A percentile compares a stretch with the other conserved stretches of the same genome.
These are phyloP conservation scores for Ailanthus altissimus DNA, from an alignment of 345 rosid species.

Conservation along the genomic window DNA sequence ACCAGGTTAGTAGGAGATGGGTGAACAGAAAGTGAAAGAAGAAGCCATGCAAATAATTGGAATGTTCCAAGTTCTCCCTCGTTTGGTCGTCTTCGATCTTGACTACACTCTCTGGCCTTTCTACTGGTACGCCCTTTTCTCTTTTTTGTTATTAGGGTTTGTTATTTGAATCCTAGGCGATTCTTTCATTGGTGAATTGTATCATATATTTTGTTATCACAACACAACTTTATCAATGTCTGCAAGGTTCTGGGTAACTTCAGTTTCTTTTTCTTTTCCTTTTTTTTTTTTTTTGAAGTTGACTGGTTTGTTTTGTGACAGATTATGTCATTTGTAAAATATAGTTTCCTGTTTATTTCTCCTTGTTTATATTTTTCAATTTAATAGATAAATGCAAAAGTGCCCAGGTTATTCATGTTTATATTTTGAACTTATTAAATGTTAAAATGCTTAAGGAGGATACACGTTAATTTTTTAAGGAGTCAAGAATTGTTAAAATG, in stretches of 20 bases:
- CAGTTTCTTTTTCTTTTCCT: not conserved
- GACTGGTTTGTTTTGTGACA: no score
- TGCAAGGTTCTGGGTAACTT: not conserved
- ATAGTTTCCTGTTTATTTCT: no score
- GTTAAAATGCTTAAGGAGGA: not conserved
- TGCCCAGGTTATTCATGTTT: not conserved
- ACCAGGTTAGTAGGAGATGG: slow-evolving; percentile 43
- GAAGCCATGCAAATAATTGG: slow-evolving; percentile 60
- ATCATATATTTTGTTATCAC: not conserved
- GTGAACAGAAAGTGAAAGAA: slow-evolving; percentile 58
- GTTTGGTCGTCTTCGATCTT: slow-evolving; percentile 73
- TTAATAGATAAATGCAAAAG: not conserved
- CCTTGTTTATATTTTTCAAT: not conserved
- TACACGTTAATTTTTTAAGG: not conserved
- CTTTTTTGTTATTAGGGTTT: not conserved
- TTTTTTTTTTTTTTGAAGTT: no score
- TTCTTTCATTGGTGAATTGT: not conserved
- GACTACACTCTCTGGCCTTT: slow-evolving; percentile 92
- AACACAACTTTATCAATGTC: no score
- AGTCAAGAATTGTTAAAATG: not conserved
- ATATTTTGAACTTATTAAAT: no score
- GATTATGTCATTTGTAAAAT: no score
- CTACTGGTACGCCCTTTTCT: slow-evolving; percentile 48
- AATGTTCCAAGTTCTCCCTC: slow-evolving; percentile 63
- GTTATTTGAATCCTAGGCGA: not conserved